phyloP scores from a whole-genome alignment of 495 filamentous ascomycete genomes.

The Xylaria flabelliformis region DNA sequence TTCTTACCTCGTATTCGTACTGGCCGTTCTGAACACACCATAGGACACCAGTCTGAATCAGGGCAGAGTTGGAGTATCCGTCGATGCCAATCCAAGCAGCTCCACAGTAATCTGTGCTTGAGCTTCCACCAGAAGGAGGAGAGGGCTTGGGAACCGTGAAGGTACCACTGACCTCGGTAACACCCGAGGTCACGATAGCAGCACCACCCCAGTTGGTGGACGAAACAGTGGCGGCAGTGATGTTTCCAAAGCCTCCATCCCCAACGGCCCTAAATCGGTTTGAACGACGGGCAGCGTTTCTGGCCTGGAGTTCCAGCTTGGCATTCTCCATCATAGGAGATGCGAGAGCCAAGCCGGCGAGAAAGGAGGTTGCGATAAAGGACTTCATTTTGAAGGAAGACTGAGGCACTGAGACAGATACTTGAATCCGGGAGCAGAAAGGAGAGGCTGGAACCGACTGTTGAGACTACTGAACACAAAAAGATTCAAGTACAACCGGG shows the following conservation, averaged over 20 bases:
- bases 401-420: neutral
- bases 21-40: conserved; percentile 14
- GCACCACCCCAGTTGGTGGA: conserved; percentile 18
- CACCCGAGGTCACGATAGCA: conserved; percentile 22
- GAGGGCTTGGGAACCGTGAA: conserved; percentile 16
- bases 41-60: conserved; percentile 20
- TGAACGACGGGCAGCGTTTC: conserved; percentile 15
- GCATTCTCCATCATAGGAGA: conserved; percentile 21
- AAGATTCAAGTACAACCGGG: neutral
- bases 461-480: conserved; percentile 1
- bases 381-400: conserved; percentile 14
- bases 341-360: conserved; percentile 14
- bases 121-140: conserved; percentile 8
- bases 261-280: neutral
- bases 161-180: conserved; percentile 17
- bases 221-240: conserved; percentile 11
- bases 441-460: neutral
- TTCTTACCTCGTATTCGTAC: conserved; percentile 17
- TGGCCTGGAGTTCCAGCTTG: conserved; percentile 19
- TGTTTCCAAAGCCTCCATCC: conserved; percentile 10
- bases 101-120: conserved; percentile 9
- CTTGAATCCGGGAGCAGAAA: neutral
- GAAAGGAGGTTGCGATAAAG: conserved; percentile 1
- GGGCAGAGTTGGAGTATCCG: conserved; percentile 18
- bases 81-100: conserved; percentile 20